Evolutionary conservation across 257 asterid genomes (phyloP).

Genomic region (Eustoma russellianum): DNA sequence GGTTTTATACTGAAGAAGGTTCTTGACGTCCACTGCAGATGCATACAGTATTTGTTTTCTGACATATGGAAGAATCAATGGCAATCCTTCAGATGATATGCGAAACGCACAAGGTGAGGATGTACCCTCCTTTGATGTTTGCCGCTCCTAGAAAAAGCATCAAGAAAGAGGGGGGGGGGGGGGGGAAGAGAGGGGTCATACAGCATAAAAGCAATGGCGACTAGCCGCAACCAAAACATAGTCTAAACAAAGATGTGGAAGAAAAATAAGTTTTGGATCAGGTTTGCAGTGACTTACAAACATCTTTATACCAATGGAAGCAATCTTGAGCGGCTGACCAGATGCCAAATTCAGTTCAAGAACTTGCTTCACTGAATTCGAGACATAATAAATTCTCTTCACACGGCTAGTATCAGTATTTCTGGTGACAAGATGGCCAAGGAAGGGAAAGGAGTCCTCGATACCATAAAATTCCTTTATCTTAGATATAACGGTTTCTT

Average conservation of each 20-base stretch:
- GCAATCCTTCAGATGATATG: conserved; percentile 97
- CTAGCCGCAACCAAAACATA: not conserved
- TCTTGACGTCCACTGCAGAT: conserved; percentile 63
- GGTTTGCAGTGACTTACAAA: conserved; percentile 53
- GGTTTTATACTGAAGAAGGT: conserved; percentile 67
- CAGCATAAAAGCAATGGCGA: not conserved
- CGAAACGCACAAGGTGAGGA: conserved; percentile 71
- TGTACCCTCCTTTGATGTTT: conserved; percentile 74
- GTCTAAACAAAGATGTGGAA: not conserved
- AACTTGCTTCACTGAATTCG: conserved; percentile 72
- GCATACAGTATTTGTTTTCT: conserved; percentile 77
- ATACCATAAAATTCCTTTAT: conserved; percentile 85
- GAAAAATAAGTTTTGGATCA: conserved; percentile 3
- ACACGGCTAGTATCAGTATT: conserved; percentile 63
- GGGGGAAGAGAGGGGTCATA: too few relatives aligned
- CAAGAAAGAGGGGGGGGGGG: not conserved
- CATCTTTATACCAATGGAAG: conserved; percentile 95
- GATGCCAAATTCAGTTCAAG: conserved; percentile 66
- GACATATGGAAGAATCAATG: conserved; percentile 70
- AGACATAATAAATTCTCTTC: conserved; percentile 76
- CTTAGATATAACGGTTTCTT: conserved; percentile 39
- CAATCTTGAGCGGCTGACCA: conserved; percentile 92
- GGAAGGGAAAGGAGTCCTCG: conserved; percentile 69
- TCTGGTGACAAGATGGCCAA: conserved; percentile 80
- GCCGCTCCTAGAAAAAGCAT: conserved; percentile 63